These are phyloP conservation scores for Arthrocladium fulminans DNA, from an alignment of 2,329 filamentous ascomycete species.

Conservation along the genomic window DNA sequence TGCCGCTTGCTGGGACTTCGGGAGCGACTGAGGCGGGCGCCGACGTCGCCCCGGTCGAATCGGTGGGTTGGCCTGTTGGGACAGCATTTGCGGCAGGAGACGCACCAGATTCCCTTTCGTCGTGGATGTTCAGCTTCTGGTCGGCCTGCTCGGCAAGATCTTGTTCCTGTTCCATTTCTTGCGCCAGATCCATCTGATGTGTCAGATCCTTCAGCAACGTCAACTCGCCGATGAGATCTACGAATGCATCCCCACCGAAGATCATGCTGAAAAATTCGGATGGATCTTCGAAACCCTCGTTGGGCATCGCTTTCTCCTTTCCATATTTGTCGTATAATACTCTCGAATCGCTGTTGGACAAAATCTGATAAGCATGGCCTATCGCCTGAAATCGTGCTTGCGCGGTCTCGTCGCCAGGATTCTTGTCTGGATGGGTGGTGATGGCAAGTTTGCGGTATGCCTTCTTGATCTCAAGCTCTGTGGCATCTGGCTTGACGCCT, in stretches of 20 bases:
- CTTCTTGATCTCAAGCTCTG: constrained; percentile 90
- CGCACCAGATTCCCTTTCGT: constrained; percentile 37
- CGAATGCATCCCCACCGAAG: constrained; percentile 91
- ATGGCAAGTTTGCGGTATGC: constrained; percentile 65
- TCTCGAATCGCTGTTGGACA: constrained; percentile 78
- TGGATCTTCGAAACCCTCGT: constrained; percentile 88
- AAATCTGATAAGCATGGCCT: constrained; percentile 64
- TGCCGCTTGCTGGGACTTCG: not conserved
- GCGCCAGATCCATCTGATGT: constrained; percentile 95
- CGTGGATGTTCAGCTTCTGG: constrained; percentile 38
- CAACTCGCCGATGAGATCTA: constrained; percentile 96
- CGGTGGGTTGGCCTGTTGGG: constrained; percentile 36
- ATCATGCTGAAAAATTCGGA: constrained; percentile 98
- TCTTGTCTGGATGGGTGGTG: constrained; percentile 67
- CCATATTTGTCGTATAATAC: constrained; percentile 94
- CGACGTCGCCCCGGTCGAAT: constrained; percentile 23
- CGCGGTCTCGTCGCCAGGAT: constrained; percentile 88
- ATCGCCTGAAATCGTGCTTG: constrained; percentile 88
- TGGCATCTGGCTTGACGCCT: constrained; percentile 73
- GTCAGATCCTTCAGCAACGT: constrained; percentile 97
- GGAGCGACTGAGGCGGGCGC: constrained; percentile 16
- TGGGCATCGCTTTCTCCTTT: constrained; percentile 86
- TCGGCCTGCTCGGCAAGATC: constrained; percentile 48
- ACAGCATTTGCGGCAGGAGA: constrained; percentile 21
- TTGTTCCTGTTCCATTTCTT: constrained; percentile 67